These are phyloP conservation scores for Fusarium sp. DNA, from an alignment of 2,329 filamentous ascomycete genomes.

Conservation along the genomic window DNA sequence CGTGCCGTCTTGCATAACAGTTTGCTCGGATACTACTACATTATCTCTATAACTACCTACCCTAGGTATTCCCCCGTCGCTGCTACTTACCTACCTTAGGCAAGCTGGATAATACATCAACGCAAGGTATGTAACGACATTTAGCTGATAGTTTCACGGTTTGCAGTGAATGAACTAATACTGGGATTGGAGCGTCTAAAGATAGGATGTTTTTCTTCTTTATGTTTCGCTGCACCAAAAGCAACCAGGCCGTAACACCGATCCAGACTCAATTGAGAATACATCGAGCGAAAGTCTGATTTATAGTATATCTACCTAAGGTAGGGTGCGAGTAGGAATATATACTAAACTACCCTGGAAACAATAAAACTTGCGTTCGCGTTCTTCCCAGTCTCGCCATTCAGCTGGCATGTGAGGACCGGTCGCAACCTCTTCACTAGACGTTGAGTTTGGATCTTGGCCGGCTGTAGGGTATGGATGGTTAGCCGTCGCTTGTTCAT, in stretches of 20 bases:
- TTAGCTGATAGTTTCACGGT: not conserved
- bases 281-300: not conserved
- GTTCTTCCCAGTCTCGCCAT: not conserved
- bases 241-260: too few relatives aligned
- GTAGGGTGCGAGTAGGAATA: not conserved
- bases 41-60: not conserved
- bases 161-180: too few relatives aligned
- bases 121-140: too few relatives aligned
- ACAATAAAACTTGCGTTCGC: not conserved
- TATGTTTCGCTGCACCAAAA: too few relatives aligned
- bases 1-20: not conserved
- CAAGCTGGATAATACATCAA: not conserved
- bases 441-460: not conserved
- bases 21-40: not conserved
- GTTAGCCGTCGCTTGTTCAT: not conserved
- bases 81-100: too few relatives aligned
- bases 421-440: not conserved
- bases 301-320: not conserved
- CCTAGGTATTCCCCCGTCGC: too few relatives aligned
- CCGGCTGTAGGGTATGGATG: not conserved
- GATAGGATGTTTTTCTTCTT: too few relatives aligned
- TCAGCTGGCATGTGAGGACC: not conserved
- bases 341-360: not conserved
- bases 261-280: too few relatives aligned
- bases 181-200: not conserved